phyloP scores from a whole-genome alignment of 2,329 filamentous ascomycete species.

The Beauveria rudraprayagi region DNA sequence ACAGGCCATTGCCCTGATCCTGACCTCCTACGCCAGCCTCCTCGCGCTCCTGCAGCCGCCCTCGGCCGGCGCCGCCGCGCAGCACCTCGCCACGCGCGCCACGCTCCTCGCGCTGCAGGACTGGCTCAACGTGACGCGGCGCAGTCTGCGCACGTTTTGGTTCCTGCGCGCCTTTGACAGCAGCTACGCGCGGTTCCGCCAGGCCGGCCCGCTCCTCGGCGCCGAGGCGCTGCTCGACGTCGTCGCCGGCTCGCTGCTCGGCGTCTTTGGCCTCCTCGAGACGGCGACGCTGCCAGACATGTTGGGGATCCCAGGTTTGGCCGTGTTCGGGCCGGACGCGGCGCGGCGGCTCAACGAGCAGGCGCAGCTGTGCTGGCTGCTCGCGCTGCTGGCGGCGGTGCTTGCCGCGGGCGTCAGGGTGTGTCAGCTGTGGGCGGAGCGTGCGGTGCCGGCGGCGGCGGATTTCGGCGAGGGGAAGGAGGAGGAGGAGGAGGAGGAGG shows the following conservation, averaged over 20 bases:
- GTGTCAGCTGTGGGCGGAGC: slow-evolving; percentile 26
- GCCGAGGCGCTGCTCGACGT: slow-evolving; percentile 44
- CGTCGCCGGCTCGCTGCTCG: slow-evolving; percentile 50
- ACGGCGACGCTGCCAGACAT: slow-evolving; percentile 52
- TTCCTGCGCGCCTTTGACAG: slow-evolving; percentile 53
- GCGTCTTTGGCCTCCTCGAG: slow-evolving; percentile 61
- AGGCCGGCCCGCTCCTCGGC: slow-evolving; percentile 14
- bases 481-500: slow-evolving; percentile 9
- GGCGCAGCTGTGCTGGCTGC: slow-evolving; percentile 63
- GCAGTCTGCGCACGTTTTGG: slow-evolving; percentile 61
- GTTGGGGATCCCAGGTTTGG: slow-evolving; percentile 33
- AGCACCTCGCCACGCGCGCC: slow-evolving; percentile 22
- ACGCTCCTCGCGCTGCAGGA: slow-evolving; percentile 29
- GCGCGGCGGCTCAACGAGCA: slow-evolving; percentile 45
- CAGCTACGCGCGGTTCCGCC: slow-evolving; percentile 36
- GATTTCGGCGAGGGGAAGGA: slow-evolving; percentile 15
- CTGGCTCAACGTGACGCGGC: slow-evolving; percentile 42
- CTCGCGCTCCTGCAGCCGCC: slow-evolving; percentile 25
- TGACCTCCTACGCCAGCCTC: slow-evolving; percentile 36
- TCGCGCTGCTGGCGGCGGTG: slow-evolving; percentile 47
- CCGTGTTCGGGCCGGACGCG: slow-evolving; percentile 44
- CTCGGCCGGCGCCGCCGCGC: slow-evolving; percentile 12
- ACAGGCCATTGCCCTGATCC: slow-evolving; percentile 42
- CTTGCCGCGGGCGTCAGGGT: slow-evolving; percentile 35
- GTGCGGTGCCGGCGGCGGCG: slow-evolving; percentile 25